phyloP scores from a whole-genome alignment of 345 rosid species.

The Heritiera fomes region DNA sequence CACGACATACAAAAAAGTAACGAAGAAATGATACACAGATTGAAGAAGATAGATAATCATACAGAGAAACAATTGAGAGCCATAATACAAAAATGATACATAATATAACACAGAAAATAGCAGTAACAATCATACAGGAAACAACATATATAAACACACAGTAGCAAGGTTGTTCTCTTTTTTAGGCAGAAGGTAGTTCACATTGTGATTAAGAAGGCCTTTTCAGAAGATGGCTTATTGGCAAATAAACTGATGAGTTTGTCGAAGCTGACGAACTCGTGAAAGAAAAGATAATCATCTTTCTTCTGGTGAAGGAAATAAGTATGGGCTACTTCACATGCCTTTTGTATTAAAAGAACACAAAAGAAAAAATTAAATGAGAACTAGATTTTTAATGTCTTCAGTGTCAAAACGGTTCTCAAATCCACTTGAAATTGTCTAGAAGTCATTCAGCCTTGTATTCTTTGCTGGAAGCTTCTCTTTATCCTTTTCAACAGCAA shows the following conservation, averaged over 20 bases:
- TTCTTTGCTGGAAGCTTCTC: slow-evolving; percentile 85
- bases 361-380: background rate
- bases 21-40: too few relatives aligned
- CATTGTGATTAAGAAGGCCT: too few relatives aligned
- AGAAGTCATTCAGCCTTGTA: slow-evolving; percentile 95
- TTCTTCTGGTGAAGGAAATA: background rate
- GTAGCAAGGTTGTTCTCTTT: too few relatives aligned
- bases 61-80: too few relatives aligned
- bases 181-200: too few relatives aligned
- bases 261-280: slow-evolving; percentile 94
- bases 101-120: too few relatives aligned
- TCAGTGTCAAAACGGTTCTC: slow-evolving; percentile 71
- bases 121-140: too few relatives aligned
- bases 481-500: background rate
- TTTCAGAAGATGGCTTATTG: too few relatives aligned
- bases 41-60: too few relatives aligned
- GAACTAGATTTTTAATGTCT: slow-evolving; percentile 9
- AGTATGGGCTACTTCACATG: background rate
- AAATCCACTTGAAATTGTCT: slow-evolving; percentile 83
- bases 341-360: background rate
- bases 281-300: slow-evolving; percentile 63
- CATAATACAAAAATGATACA: too few relatives aligned
- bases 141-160: too few relatives aligned
- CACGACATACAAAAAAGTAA: too few relatives aligned
- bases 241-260: slow-evolving; percentile 46